A percentile compares a stretch with the other conserved stretches of the same genome.
These are phyloP conservation scores for Penicillium ucsense DNA, from an alignment of 495 filamentous ascomycete species.

Conservation along the genomic window DNA sequence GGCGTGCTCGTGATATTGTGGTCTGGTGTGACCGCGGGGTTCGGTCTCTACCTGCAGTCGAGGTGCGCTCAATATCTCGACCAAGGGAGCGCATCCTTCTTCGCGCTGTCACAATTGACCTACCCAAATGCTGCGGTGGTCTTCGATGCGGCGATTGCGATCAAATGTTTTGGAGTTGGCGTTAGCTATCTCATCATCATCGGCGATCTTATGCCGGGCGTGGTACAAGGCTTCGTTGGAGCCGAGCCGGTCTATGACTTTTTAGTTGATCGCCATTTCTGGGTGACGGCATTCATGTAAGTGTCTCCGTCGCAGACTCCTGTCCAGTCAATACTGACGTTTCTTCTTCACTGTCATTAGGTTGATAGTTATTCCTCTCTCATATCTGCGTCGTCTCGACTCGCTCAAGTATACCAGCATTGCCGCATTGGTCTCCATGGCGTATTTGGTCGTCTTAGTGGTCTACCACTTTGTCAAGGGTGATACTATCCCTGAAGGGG, in stretches of 20 bases:
- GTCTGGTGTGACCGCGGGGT: conserved; percentile 79
- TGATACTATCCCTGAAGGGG: conserved; percentile 63
- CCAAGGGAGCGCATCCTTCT: conserved; percentile 72
- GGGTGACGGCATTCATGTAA: conserved; percentile 96
- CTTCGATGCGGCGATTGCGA: conserved; percentile 91
- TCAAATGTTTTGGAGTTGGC: conserved; percentile 95
- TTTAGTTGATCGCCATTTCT: conserved; percentile 83
- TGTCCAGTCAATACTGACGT: neutral
- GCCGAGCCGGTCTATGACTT: conserved; percentile 53
- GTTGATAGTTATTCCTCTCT: conserved; percentile 88
- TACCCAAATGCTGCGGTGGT: conserved; percentile 94
- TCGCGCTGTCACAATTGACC: conserved; percentile 87
- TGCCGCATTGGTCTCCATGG: conserved; percentile 84
- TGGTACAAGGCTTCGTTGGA: conserved; percentile 65
- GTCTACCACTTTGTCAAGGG: conserved; percentile 78
- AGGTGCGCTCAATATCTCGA: conserved; percentile 89
- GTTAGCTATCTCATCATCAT: conserved; percentile 98
- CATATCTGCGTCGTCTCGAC: conserved; percentile 82
- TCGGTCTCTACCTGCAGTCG: conserved; percentile 90
- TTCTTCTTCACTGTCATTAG: conserved; percentile 28
- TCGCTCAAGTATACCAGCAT: conserved; percentile 96
- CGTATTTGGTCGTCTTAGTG: conserved; percentile 84
- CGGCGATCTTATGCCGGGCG: conserved; percentile 94
- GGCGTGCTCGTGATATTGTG: conserved; percentile 80
- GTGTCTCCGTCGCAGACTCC: conserved; percentile 8